Conservation (phyloP, 192 early-diverging fungal genomes). For the Backusella luteola region DNA sequence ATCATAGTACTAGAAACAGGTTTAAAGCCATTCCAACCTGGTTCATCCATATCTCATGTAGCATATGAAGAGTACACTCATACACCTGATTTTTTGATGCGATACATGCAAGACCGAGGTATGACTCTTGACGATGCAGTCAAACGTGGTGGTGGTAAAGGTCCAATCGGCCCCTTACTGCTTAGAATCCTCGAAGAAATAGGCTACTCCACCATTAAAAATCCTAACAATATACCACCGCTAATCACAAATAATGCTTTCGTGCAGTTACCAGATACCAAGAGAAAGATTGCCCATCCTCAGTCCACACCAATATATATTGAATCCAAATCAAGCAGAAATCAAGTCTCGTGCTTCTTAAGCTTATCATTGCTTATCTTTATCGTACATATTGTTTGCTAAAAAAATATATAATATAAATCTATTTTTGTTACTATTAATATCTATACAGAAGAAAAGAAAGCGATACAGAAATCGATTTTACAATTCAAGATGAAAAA, state of each 20-base stretch:
- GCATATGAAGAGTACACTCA: conserved; percentile 32
- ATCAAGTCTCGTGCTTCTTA: not conserved
- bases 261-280: not conserved
- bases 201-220: conserved; percentile 23
- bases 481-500: not conserved
- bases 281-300: not conserved
- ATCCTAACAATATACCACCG: not conserved
- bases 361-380: not conserved
- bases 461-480: not conserved
- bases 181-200: conserved; percentile 28
- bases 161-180: conserved; percentile 32
- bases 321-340: not conserved
- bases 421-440: not conserved
- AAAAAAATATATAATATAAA: not conserved
- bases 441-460: not conserved
- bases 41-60: conserved; percentile 42
- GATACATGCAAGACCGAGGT: conserved; percentile 37
- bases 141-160: not conserved
- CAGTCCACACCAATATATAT: not conserved
- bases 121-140: conserved; percentile 19
- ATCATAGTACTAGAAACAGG: conserved; percentile 33
- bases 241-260: not conserved
- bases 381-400: not conserved
- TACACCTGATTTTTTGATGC: conserved; percentile 39
- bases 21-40: conserved; percentile 31